Evolutionary conservation across 2,329 filamentous ascomycete species (phyloP).

Genomic region (Pseudophaeomoniella oleicola): DNA sequence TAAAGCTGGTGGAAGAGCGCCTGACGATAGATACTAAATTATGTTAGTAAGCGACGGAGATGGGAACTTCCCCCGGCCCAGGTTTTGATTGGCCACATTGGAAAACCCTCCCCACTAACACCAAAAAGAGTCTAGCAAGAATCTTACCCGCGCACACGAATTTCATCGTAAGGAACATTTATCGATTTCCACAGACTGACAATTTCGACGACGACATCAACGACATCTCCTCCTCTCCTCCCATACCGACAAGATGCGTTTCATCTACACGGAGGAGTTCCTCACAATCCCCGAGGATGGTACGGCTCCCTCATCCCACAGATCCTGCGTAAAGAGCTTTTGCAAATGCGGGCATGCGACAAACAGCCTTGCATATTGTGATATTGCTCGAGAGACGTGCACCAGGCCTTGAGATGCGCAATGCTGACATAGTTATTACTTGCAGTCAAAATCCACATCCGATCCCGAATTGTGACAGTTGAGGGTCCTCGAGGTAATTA

Average conservation of each 20-base stretch:
- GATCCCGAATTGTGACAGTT: constrained; percentile 90
- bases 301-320: no score
- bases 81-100: no score
- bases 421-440: constrained; percentile 22
- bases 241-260: constrained; percentile 71
- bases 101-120: no score
- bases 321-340: no score
- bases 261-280: constrained; percentile 97
- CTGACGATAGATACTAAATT: no score
- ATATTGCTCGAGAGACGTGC: neutral
- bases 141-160: no score
- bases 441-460: constrained; percentile 94
- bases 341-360: neutral
- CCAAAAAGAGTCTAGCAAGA: no score
- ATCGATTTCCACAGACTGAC: neutral
- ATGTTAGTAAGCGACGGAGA: no score
- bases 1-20: no score
- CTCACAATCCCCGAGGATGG: constrained; percentile 92
- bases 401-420: constrained; percentile 5
- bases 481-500: constrained; percentile 79
- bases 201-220: neutral
- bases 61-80: no score
- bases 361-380: neutral
- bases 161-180: neutral
- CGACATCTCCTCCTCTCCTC: neutral